These are phyloP conservation scores for Talaromyces sp. DNA, from an alignment of 2,329 filamentous ascomycete species.

Conservation along the genomic window DNA sequence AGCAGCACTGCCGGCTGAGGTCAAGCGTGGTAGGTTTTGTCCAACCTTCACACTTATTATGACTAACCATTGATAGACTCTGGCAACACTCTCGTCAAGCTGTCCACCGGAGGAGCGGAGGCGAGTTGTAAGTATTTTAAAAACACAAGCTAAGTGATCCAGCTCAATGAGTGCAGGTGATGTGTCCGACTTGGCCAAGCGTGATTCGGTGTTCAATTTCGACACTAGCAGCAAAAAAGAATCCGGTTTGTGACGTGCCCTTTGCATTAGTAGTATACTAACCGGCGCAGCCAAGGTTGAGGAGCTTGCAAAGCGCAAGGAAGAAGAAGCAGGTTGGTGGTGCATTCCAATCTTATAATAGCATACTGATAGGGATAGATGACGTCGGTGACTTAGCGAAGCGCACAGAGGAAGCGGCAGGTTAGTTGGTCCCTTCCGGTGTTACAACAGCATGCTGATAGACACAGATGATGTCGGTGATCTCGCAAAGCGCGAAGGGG, in stretches of 20 bases:
- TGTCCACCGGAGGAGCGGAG: neutral
- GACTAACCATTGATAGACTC: neutral
- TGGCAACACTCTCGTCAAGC: neutral
- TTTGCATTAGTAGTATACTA: no score
- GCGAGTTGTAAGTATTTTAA: no score
- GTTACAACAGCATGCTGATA: neutral
- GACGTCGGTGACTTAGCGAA: neutral
- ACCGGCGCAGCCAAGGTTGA: neutral
- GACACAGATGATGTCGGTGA: neutral
- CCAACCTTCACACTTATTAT: neutral
- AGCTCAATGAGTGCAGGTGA: no score
- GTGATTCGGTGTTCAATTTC: no score
- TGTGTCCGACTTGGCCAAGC: no score
- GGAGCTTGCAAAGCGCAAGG: neutral
- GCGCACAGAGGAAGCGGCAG: neutral
- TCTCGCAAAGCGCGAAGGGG: neutral
- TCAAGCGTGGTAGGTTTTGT: neutral
- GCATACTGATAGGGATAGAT: no score
- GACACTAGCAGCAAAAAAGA: no score
- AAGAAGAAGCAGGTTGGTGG: neutral
- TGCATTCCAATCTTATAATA: no score
- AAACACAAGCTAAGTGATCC: no score
- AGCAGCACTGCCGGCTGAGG: neutral
- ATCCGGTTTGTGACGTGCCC: no score
- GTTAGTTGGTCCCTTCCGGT: neutral